Evolutionary conservation across 2,329 filamentous ascomycete genomes (phyloP), one percentile per base, ranked within the genome.

Genomic region (Xylogone sp.): DNA sequence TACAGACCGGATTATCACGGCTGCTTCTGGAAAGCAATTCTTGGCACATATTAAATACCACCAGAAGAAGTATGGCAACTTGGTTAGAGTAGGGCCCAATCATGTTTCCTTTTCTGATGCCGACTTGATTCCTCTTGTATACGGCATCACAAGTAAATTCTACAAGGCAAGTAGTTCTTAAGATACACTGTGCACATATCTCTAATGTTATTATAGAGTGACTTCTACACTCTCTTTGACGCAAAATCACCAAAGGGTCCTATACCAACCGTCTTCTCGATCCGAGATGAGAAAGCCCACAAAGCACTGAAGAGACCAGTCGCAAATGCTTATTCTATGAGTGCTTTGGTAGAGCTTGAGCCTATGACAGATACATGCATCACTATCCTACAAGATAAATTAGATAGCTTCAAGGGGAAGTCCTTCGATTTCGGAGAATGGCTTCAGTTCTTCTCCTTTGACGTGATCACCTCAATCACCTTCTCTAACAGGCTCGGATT

Each of bases 401-500:
- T 20, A 27, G 21, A 56, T 58, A 52, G 8, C 13, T 45, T 3
- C n/a, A 42, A 29, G 21, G 43, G 39, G 9, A 43, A 51, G 19
- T 2, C 3, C 10, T 12, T 53, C 7, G 55, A 57, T 21, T 47
- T 57, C 6, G 51, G 34, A 22, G 43, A 22, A 20, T 53, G 48
- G 51, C 45, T 53, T n/a, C 48, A 53, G 27, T 53, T 29, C 21
- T 64, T 59, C 45, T 60, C 62, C n/a, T 65, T 63, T 44, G 62
- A 65, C 53, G 56, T 64, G 21, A 53, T 65, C 20, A 59, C 61
- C 4, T 56, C 62, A 45, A 54, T 65, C 24, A 61, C 61, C 10
- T 64, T 62, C 43, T 56, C 55, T 13, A 59, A 55, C 43, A 51
- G 52, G 43, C 56, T 65, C 24, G 62, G 61, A 18, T 65, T 65